These are phyloP conservation scores for Crucibulum laeve DNA, from an alignment of 768 basidiomycete genomes.

Conservation along the genomic window DNA sequence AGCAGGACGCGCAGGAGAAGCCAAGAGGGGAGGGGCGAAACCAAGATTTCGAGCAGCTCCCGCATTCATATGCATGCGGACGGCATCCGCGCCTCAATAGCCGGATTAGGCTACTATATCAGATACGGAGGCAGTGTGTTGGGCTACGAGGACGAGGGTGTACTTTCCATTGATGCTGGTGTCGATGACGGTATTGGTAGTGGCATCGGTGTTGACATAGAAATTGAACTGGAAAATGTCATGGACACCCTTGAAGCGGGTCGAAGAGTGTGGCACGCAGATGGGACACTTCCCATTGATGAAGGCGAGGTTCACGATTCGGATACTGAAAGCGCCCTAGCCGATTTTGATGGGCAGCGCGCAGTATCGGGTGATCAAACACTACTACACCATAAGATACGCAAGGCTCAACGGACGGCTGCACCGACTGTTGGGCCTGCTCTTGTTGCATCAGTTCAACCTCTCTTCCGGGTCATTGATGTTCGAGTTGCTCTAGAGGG, in stretches of 20 bases:
- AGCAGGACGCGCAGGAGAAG: no score
- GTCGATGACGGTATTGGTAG: conserved; percentile 12
- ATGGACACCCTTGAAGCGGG: background rate
- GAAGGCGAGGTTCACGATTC: conserved; percentile 8
- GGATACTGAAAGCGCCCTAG: conserved; percentile 1
- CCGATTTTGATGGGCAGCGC: conserved; percentile 8
- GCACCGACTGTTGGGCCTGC: background rate
- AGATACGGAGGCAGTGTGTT: conserved; percentile 21
- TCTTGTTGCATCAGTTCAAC: conserved; percentile 7
- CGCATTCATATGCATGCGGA: conserved; percentile 25
- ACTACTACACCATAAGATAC: no score
- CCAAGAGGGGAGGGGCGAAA: background rate
- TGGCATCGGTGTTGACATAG: conserved; percentile 24
- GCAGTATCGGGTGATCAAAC: no score
- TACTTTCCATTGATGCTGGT: conserved; percentile 30
- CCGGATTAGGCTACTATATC: conserved; percentile 33
- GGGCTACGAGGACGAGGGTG: conserved; percentile 32
- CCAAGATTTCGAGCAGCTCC: conserved; percentile 15
- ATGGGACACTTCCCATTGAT: conserved; percentile 8
- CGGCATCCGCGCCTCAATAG: conserved; percentile 26
- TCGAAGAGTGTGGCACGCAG: background rate
- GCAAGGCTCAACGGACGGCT: no score
- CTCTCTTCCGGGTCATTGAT: conserved; percentile 25
- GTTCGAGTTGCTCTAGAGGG: conserved; percentile 7
- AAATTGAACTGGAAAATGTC: conserved; percentile 21